phyloP scores from a whole-genome alignment of 257 asterid genomes.

The Marsdenia floribunda region DNA sequence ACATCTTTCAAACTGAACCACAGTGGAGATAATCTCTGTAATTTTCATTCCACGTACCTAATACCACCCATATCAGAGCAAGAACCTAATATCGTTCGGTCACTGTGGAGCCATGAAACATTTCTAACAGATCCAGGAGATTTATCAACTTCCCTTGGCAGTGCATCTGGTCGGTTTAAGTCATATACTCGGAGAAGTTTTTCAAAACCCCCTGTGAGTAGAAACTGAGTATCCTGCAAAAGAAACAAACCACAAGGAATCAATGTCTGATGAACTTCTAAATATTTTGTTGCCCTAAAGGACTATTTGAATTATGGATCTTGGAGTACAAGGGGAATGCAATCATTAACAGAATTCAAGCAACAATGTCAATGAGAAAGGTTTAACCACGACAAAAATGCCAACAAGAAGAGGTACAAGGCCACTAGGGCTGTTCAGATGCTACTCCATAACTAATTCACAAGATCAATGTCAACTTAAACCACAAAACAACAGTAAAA shows the following conservation, averaged over 20 bases:
- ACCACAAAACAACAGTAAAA: neutral
- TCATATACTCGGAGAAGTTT: slow-evolving; percentile 77
- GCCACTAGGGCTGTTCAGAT: neutral
- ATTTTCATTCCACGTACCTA: slow-evolving; percentile 42
- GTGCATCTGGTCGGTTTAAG: slow-evolving; percentile 73
- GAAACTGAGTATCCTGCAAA: slow-evolving; percentile 62
- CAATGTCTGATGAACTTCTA: neutral
- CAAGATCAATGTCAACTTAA: neutral
- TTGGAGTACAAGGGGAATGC: neutral
- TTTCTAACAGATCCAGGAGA: slow-evolving; percentile 91
- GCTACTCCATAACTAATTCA: neutral
- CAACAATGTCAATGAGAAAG: neutral
- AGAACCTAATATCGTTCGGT: slow-evolving; percentile 84
- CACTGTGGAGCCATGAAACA: slow-evolving; percentile 85
- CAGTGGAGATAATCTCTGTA: neutral
- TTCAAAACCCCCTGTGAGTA: slow-evolving; percentile 89
- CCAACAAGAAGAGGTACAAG: neutral
- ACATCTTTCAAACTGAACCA: neutral
- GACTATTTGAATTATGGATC: neutral
- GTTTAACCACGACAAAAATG: neutral
- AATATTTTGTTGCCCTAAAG: neutral
- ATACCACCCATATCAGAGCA: slow-evolving; percentile 87
- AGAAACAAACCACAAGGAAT: slow-evolving; percentile 12
- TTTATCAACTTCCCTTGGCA: slow-evolving; percentile 81
- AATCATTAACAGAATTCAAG: neutral